A percentile compares a stretch with the other conserved stretches of the same genome.
Evolutionary conservation across 371 early-diverging fungal species (phyloP).

Genomic region (Mucor velutinosus): DNA sequence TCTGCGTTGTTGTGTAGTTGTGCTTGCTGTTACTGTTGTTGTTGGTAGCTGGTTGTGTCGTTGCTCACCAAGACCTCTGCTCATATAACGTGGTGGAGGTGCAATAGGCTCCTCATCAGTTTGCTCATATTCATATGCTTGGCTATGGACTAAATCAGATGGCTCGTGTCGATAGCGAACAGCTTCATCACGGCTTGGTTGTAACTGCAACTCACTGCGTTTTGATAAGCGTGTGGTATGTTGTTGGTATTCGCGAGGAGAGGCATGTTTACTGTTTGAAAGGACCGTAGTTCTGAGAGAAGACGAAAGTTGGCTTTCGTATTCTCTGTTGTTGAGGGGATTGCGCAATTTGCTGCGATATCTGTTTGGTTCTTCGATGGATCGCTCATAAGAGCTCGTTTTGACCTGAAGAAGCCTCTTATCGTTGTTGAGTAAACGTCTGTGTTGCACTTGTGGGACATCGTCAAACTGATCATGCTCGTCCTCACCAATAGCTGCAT

Average conservation of each 20-base stretch:
- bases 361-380: background rate
- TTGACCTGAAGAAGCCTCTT: background rate
- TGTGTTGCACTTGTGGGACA: background rate
- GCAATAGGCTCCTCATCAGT: background rate
- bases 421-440: background rate
- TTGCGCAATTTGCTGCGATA: background rate
- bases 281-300: background rate
- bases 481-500: background rate
- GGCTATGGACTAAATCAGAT: background rate
- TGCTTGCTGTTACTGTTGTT: background rate
- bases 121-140: background rate
- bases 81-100: background rate
- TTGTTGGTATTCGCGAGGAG: background rate
- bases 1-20: background rate
- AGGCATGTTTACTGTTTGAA: background rate
- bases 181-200: background rate
- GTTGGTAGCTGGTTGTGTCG: background rate
- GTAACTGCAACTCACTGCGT: background rate
- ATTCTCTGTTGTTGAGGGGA: background rate
- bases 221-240: background rate
- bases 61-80: background rate
- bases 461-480: background rate
- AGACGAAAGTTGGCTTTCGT: background rate
- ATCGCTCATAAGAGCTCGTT: background rate
- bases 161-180: background rate